Base-by-base conservation (phyloP, 257 asterid genomes). In the Verbascum thapsus region DNA sequence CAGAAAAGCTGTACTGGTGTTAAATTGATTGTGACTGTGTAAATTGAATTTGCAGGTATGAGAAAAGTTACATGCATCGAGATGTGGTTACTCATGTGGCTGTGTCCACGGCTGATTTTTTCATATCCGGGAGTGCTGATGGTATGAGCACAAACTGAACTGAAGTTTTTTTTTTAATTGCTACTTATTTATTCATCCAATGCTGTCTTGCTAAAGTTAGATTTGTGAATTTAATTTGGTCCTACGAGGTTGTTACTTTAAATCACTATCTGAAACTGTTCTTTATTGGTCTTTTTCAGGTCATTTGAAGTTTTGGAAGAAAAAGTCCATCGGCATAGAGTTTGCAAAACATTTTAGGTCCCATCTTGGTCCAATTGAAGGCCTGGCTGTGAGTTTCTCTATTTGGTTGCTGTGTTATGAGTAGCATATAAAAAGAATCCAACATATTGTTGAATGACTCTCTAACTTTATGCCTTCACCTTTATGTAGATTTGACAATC, bases 71-170 rank as follows among this genome's bases (percentile, higher is more conserved):
- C 69, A 94, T 94, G 99, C 99, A 94, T 57, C 90, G 97, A 20
- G 99, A 94, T 72, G 96, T 90, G 66, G 97, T 94, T 47, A 94
- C 97, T 18, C 99, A 94, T 74, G 97, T 94, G 32, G 96, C 97
- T 16, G 97, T 90, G 38, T 94, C 99, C 3, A 71, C 85, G 7
- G 99, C 95, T 58, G 99, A 94, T 73, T 94, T 94, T 75, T 94
- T 94, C 83, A 84, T 94, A 23, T 66, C 94, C 39, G 99, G 97
- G 57, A 94, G 99, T 56, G 74, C 82, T 10, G 97, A 94, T 74
- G 99, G 99, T 94, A 87, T 56, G 79, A 56, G 17, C 11, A 26
- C 11, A 11, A 26, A 10, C 0, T n/a, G n/a, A n/a, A n/a, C n/a
- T n/a, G n/a, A 11, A 5, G 16, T 30, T 37, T 61, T 19, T 7